Evolutionary conservation across 805 yeast genomes (phyloP).

Genomic region (Lipomyces kockii): DNA sequence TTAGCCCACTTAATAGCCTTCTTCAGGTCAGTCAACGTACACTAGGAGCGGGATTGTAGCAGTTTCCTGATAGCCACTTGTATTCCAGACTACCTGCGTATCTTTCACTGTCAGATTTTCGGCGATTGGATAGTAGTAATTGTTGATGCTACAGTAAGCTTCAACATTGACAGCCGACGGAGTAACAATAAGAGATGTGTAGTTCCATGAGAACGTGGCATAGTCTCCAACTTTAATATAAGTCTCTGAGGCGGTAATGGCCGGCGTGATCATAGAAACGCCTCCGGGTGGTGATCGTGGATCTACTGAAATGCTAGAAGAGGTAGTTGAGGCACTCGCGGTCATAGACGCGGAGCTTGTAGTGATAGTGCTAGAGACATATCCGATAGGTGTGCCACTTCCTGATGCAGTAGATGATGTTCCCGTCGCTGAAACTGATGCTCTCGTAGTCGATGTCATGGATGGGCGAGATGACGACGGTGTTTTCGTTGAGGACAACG

Average conservation of each 20-base stretch:
- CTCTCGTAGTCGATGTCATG: constrained; percentile 4
- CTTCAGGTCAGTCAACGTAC: constrained; percentile 15
- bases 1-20: neutral
- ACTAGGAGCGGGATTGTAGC: constrained; percentile 30
- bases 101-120: constrained; percentile 42
- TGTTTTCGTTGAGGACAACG: neutral
- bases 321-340: constrained; percentile 17
- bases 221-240: constrained; percentile 47
- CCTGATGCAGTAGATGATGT: neutral
- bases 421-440: neutral
- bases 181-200: constrained; percentile 45
- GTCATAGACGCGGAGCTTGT: neutral
- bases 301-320: constrained; percentile 44
- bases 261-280: constrained; percentile 45
- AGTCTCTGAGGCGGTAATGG: constrained; percentile 43
- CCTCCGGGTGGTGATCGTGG: constrained; percentile 48
- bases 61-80: constrained; percentile 42
- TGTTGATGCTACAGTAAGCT: constrained; percentile 47
- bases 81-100: constrained; percentile 47
- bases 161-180: constrained; percentile 48
- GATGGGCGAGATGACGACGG: constrained; percentile 1
- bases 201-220: constrained; percentile 51
- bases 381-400: neutral
- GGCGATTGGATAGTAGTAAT: constrained; percentile 48
- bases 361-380: neutral